These are phyloP conservation scores for Centrapalus pauciflorus DNA, from an alignment of 129 eudicot genomes.

Conservation along the genomic window DNA sequence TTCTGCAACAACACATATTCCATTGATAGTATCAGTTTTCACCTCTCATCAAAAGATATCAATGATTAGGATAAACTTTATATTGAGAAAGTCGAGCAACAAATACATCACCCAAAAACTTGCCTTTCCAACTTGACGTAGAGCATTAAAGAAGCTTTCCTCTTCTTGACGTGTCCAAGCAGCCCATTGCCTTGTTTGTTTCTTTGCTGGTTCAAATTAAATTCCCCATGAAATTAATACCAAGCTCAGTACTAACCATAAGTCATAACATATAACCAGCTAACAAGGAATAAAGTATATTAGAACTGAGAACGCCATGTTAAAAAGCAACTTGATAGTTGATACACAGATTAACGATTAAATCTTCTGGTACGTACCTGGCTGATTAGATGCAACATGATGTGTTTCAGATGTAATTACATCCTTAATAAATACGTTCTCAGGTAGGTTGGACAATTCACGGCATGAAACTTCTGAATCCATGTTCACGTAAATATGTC, in stretches of 20 bases:
- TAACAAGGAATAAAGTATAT: background rate
- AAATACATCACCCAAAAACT: constrained; percentile 13
- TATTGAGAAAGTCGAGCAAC: background rate
- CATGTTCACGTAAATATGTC: constrained; percentile 42
- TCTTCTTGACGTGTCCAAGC: constrained; percentile 98
- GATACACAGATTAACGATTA: background rate
- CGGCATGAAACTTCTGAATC: constrained; percentile 43
- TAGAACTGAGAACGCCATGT: background rate
- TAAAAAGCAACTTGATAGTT: background rate
- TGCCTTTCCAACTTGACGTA: constrained; percentile 99
- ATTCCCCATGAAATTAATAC: background rate
- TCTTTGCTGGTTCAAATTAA: constrained; percentile 41
- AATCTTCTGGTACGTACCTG: constrained; percentile 41
- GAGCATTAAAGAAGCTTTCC: constrained; percentile 81
- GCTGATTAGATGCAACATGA: constrained; percentile 43
- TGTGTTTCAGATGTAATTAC: constrained; percentile 45
- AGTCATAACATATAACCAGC: background rate
- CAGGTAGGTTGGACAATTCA: constrained; percentile 24
- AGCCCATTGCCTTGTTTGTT: constrained; percentile 93
- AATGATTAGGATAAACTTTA: constrained; percentile 5
- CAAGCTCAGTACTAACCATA: background rate
- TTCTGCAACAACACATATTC: constrained; percentile 40
- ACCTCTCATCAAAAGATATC: background rate
- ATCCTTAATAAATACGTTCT: constrained; percentile 34
- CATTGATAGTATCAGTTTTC: background rate